Conservation (phyloP, 2,329 filamentous ascomycete genomes). For the Talaromyces sp. region DNA sequence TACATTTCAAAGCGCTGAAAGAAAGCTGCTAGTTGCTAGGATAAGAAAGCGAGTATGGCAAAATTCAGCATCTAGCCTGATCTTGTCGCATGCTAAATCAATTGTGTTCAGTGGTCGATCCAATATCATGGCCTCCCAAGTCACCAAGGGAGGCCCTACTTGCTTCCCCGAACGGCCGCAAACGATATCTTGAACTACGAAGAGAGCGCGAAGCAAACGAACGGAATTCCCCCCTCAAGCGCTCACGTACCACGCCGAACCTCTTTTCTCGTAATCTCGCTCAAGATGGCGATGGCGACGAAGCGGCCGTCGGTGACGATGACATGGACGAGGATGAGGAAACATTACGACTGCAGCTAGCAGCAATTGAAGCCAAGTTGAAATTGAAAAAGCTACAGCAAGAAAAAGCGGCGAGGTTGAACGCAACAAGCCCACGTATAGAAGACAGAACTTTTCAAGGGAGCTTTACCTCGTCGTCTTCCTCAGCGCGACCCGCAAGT, state of each 20-base stretch:
- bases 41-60: constrained; percentile 9
- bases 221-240: constrained; percentile 62
- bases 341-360: constrained; percentile 75
- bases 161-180: constrained; percentile 71
- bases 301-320: constrained; percentile 41
- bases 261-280: constrained; percentile 27
- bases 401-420: constrained; percentile 27
- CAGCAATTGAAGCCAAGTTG: constrained; percentile 81
- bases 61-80: not conserved
- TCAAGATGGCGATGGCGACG: constrained; percentile 27
- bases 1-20: constrained; percentile 11
- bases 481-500: constrained; percentile 20
- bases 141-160: constrained; percentile 59
- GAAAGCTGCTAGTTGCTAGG: not conserved
- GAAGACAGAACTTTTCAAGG: constrained; percentile 4
- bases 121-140: constrained; percentile 54
- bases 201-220: constrained; percentile 48
- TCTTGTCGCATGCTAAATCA: not conserved
- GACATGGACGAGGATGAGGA: constrained; percentile 82
- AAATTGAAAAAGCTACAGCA: constrained; percentile 83
- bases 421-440: constrained; percentile 24
- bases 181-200: constrained; percentile 64
- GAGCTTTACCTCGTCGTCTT: constrained; percentile 10
- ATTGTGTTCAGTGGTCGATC: constrained; percentile 36
- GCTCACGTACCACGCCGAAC: constrained; percentile 36